These are phyloP conservation scores for Aspergillus puulaauensis DNA, from an alignment of 2,329 filamentous ascomycete species.

Conservation along the genomic window DNA sequence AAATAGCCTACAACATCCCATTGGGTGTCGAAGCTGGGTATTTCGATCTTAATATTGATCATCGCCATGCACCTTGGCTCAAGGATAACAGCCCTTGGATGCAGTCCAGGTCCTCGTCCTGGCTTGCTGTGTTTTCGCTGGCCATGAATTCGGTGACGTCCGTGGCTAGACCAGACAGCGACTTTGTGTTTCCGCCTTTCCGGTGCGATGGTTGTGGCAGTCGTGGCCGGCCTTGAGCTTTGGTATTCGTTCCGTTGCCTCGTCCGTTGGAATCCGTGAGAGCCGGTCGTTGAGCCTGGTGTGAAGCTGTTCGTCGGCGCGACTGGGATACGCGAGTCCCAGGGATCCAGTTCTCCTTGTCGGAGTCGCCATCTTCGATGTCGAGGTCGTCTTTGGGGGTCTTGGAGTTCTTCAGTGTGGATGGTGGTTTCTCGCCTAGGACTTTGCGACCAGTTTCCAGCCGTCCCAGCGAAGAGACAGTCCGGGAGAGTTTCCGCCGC, in stretches of 20 bases:
- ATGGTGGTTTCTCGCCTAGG: slow-evolving; percentile 38
- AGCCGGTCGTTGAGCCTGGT: slow-evolving; percentile 35
- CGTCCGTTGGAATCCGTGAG: slow-evolving; percentile 45
- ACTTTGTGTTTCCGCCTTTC: slow-evolving; percentile 28
- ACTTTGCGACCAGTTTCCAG: slow-evolving; percentile 50
- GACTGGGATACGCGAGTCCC: slow-evolving; percentile 45
- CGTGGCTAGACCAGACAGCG: slow-evolving; percentile 50
- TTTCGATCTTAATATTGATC: slow-evolving; percentile 25
- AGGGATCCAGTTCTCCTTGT: slow-evolving; percentile 88
- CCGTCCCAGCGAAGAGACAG: slow-evolving; percentile 62
- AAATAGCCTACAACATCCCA: neutral
- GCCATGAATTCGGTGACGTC: slow-evolving; percentile 76
- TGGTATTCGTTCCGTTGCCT: slow-evolving; percentile 24
- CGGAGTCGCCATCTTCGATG: slow-evolving; percentile 68
- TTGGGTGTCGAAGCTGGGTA: neutral
- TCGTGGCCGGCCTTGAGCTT: slow-evolving; percentile 27
- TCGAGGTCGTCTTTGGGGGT: slow-evolving; percentile 36
- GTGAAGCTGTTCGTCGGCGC: slow-evolving; percentile 31
- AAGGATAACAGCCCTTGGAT: slow-evolving; percentile 85
- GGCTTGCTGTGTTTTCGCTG: slow-evolving; percentile 57
- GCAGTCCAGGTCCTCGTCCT: slow-evolving; percentile 80
- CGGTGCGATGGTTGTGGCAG: slow-evolving; percentile 21
- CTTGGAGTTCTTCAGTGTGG: slow-evolving; percentile 28
- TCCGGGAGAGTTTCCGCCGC: slow-evolving; percentile 61
- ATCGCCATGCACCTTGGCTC: slow-evolving; percentile 89